These are phyloP conservation scores for Candida lessepsii DNA, from an alignment of 805 yeast genomes.

Conservation along the genomic window DNA sequence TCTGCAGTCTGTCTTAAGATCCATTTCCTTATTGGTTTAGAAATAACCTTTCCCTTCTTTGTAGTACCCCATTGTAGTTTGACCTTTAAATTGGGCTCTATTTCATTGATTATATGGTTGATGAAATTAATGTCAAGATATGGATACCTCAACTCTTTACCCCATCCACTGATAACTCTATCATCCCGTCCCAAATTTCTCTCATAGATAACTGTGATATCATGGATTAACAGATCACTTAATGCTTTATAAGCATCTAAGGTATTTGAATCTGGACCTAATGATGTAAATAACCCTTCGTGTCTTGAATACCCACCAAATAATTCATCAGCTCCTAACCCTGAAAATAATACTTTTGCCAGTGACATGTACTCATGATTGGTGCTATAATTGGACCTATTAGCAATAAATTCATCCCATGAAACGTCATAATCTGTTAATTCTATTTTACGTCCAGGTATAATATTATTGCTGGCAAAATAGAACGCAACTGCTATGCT, in stretches of 20 bases:
- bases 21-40: conserved; percentile 43
- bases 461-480: conserved; percentile 70
- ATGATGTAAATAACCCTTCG: conserved; percentile 45
- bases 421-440: conserved; percentile 15
- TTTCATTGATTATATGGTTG: conserved; percentile 38
- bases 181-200: conserved; percentile 92
- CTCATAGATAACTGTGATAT: conserved; percentile 69
- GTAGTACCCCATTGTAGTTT: conserved; percentile 30
- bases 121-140: conserved; percentile 69
- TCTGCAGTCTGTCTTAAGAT: conserved; percentile 64
- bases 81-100: conserved; percentile 51
- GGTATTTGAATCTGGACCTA: conserved; percentile 18
- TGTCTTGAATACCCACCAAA: conserved; percentile 96
- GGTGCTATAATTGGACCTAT: conserved; percentile 11
- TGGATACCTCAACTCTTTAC: conserved; percentile 88
- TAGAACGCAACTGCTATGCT: conserved; percentile 94
- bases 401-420: conserved; percentile 20
- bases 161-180: conserved; percentile 80
- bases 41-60: conserved; percentile 24
- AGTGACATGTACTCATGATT: conserved; percentile 41
- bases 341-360: conserved; percentile 78
- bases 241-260: conserved; percentile 38
- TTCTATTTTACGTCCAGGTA: conserved; percentile 11
- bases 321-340: conserved; percentile 95
- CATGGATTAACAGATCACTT: conserved; percentile 60